Base-by-base conservation (phyloP, 139 green algal species). In the Pleodorina starrii region DNA sequence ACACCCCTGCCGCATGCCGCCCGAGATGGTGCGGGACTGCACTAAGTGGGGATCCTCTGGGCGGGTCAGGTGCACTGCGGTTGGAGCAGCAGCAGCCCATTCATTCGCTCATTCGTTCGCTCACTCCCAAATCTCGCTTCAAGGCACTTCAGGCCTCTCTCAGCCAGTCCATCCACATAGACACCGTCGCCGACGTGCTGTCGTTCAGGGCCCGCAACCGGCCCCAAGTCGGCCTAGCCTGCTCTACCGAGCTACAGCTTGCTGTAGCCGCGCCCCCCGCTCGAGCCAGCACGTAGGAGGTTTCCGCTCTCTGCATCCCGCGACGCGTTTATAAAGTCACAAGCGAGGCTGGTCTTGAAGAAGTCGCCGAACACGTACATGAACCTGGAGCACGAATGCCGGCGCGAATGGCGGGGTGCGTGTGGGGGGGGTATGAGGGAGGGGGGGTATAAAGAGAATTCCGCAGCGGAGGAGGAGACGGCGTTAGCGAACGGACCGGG, bases 351-450 rank as follows among this genome's bases (percentile, higher is more conserved):
- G 43, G 43, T 66, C 43, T 48, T 63, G 9, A 87, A 50, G 9
- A 66, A 35, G 32, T 87, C 81, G 2, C 81, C 81, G 12, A 87
- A 87, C 2, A 87, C 23, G 29, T 77, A 87, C 81, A 87, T 87
- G 60, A 87, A 77, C 81, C 81, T 87, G 77, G 0, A 4, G 73
- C 29, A 5, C 63, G 43, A 42, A 10, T 40, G 7, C 29, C 42
- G 63, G n/a, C 63, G 29, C 5, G n/a, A 5, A 29, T 43, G n/a
- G n/a, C n/a, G n/a, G n/a, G n/a, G n/a, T n/a, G n/a, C n/a, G n/a
- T n/a, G n/a, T n/a, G n/a, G n/a, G n/a, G n/a, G n/a, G n/a, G n/a
- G n/a, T n/a, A n/a, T n/a, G n/a, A n/a, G n/a, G n/a, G n/a, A n/a
- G n/a, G n/a, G n/a, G n/a, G n/a, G n/a, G n/a, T n/a, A n/a, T n/a